Conservation (phyloP, 768 basidiomycete species). For the Hysterangium stoloniferum region DNA sequence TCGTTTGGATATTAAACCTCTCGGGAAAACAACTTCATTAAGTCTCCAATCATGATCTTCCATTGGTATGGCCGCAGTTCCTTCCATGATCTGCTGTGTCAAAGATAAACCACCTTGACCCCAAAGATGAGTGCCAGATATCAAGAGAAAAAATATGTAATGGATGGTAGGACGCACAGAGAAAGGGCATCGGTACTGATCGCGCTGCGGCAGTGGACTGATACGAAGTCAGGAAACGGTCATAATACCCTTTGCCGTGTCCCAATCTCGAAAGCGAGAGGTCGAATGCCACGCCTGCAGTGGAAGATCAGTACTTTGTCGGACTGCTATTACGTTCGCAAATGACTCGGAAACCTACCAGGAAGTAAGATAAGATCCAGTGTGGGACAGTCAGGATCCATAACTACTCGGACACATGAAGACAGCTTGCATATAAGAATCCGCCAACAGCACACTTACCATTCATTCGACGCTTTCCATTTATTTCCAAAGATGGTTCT, state of each 20-base stretch:
- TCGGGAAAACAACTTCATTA: constrained; percentile 43
- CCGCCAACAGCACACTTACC: constrained; percentile 36
- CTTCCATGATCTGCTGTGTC: constrained; percentile 52
- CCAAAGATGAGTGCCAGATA: constrained; percentile 10
- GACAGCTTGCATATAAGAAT: not conserved
- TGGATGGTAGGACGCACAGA: constrained; percentile 37
- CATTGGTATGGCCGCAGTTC: constrained; percentile 41
- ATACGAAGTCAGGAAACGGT: constrained; percentile 60
- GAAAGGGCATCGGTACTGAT: constrained; percentile 40
- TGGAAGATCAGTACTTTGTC: too few species aligned
- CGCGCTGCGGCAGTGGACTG: constrained; percentile 19
- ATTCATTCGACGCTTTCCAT: constrained; percentile 36
- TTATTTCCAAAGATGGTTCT: constrained; percentile 46
- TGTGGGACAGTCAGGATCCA: constrained; percentile 29
- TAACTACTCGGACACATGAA: constrained; percentile 21
- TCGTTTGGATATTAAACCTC: not conserved
- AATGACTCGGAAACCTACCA: constrained; percentile 34
- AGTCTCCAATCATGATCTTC: constrained; percentile 55
- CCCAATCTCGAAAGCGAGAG: constrained; percentile 59
- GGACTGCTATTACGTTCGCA: not conserved
- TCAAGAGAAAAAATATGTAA: constrained; percentile 3
- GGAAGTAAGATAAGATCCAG: constrained; percentile 64
- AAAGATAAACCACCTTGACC: constrained; percentile 56
- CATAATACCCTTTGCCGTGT: constrained; percentile 81
- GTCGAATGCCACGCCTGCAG: constrained; percentile 71